Base-by-base conservation (phyloP, 257 asterid species). In the Datura wrightii region DNA sequence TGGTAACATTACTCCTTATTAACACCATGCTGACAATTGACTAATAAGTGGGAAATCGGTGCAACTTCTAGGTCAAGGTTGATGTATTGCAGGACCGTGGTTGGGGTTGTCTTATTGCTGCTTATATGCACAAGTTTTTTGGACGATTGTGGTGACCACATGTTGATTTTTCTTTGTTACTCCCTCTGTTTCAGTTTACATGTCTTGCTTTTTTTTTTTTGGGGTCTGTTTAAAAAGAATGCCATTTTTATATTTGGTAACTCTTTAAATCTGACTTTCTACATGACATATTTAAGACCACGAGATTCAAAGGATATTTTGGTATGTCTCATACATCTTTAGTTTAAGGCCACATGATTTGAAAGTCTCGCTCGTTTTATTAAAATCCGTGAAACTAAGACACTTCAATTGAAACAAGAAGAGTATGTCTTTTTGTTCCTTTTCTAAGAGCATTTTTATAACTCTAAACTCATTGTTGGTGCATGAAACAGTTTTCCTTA, bases 91-190 rank as follows among this genome's bases (percentile, higher is more conserved):
- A 34, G 24, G 65, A 53, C 62, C 46, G 42, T 52, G 48, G 46
- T 52, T 52, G 62, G 81, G 62, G 60, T 48, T 24, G 81, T 76
- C 42, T 76, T 44, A 13, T 76, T 52, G 48, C 34, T 78, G 31
- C 48, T 52, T 52, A 52, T 78, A 34, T 31, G 48, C 8, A 36
- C 82, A 52, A 14, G 82, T 14, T 78, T 50, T 52, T 78, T 44
- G 39, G 34, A 19, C 3, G 80, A 34, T 78, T 11, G 3, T 70
- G 10, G 53, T 48, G 42, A 76, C 62, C 44, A 50, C 24, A 48
- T 76, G 19, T 48, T 16, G 60, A 50, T 50, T 24, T 69, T 13
- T 5, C 79, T 44, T 42, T n/a, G 19, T 18, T 60, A 19, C 67
- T 60, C 14, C 37, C 37, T 60, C 37, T 5, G 0, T 60, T 60